Base-by-base conservation (phyloP, 2,329 filamentous ascomycete species). In the Phymatotrichopsis omnivora region DNA sequence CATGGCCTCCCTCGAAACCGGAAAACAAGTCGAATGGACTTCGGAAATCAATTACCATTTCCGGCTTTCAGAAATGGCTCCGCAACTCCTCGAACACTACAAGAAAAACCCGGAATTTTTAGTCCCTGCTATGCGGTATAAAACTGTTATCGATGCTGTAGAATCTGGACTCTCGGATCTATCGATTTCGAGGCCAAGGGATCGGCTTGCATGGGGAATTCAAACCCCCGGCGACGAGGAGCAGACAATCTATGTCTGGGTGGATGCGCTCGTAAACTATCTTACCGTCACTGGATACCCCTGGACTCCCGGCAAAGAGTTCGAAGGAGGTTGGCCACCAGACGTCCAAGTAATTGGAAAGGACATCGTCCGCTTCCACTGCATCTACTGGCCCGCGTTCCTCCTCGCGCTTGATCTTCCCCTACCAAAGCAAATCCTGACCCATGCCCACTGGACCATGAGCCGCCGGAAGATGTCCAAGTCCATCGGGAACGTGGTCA, bases 181-280 rank as follows among this genome's bases (percentile, higher is more conserved):
- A 11, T 95, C 86, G 3, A 76, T 95, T 39, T 96, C 89, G 2
- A 74, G 93, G 22, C 91, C 91, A 0, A 69, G 73, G 3, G 76
- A 80, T 43, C 75, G 91, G 36, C 65, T 96, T 30, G 74, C 69
- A 19, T 98, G 91, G 91, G 91, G 91, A 3, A 82, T 98, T 45
- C 78, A 72, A 5, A 91, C 95, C 20, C 91, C 91, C 0, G 80
- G 79, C 42, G 91, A 98, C 58, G 68, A 74, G 0, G 75, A 69
- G 14, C 91, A 96, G 64, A 96, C 87, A 2, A 89, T 98, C 47
- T 98, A 98, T 60, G 93, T 98, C 24, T 98, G 91, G 91, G 74
- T 98, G 0, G 93, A 98, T 65, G 91, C 91, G 1, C 74, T 98
- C 23, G 73, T 96, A 58, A 98, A 95, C 64, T 98, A 98, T 62